Evolutionary conservation across 352 stramenopile genomes (phyloP), one percentile per base, ranked within the genome.

Genomic region (Nothophytophthora sp.): DNA sequence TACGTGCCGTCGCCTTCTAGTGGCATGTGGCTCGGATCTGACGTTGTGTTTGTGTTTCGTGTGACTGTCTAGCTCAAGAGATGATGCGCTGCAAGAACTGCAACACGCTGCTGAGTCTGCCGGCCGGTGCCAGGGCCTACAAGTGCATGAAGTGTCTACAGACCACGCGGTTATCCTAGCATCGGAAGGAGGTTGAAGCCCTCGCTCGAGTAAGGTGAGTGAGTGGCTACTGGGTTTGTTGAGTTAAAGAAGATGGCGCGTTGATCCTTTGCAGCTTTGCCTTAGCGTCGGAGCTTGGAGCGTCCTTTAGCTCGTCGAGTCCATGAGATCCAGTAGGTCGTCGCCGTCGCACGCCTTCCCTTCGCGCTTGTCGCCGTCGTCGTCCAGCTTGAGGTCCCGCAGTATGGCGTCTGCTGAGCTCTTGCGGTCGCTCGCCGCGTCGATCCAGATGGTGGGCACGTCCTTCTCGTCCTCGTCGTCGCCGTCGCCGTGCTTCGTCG

Each of bases 121-220:
- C 86, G 0, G 75, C 74, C 3, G 86, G 86, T 25, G 81, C 82
- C 50, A 89, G 74, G 53, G 81, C 82, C 41, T 95, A 95, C 81
- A 95, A 95, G 63, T 93, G 83, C 65, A 93, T 93, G 81, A 93
- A 93, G 45, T 93, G 83, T 28, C 54, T 93, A 24, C 76, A 93
- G 53, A 93, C 83, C 11, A 93, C 81, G 22, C 70, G 81, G 16
- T 37, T 93, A 34, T 92, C 83, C 30, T 93, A 73, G 78, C 11
- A 38, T 39, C 15, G 43, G 22, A 43, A 44, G 11, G 22, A 5
- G 16, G 40, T 24, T 35, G 24, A 23, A n/a, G n/a, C n/a, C n/a
- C n/a, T n/a, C n/a, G n/a, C n/a, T n/a, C n/a, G n/a, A n/a, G n/a
- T n/a, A n/a, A n/a, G n/a, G n/a, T n/a, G n/a, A n/a, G n/a, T n/a